These are phyloP conservation scores for Colletotrichum paranaense DNA, from an alignment of 2,329 filamentous ascomycete genomes.

Conservation along the genomic window DNA sequence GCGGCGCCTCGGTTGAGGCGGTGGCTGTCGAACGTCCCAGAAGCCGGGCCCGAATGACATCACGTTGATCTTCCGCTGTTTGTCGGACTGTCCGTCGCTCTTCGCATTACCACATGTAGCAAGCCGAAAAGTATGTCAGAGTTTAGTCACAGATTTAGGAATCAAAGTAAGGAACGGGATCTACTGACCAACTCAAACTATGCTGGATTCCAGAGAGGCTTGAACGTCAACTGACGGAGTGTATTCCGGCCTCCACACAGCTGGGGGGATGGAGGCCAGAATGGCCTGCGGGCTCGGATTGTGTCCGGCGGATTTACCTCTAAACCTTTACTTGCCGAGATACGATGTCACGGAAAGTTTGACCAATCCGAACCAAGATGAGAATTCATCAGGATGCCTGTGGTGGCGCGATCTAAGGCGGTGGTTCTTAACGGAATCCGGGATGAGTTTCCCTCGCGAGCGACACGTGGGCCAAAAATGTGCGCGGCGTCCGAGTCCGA, in stretches of 20 bases:
- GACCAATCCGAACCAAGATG: neutral
- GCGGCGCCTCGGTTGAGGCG: neutral
- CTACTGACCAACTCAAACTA: no score
- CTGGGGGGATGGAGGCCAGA: neutral
- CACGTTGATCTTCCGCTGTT: neutral
- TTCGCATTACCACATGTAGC: neutral
- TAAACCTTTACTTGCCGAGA: no score
- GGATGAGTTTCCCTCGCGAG: neutral
- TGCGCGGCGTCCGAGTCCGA: neutral
- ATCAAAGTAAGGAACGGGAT: no score
- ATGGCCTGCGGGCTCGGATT: neutral
- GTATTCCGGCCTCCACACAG: neutral
- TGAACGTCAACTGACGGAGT: neutral
- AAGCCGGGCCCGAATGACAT: neutral
- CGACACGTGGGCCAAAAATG: neutral
- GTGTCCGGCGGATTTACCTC: neutral
- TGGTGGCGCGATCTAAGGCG: neutral
- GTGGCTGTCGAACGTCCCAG: neutral
- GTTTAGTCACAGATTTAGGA: neutral
- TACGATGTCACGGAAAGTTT: neutral
- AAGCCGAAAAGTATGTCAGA: neutral
- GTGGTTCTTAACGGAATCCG: neutral
- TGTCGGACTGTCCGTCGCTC: neutral
- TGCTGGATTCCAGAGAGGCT: no score
- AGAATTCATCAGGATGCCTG: neutral